Evolutionary conservation across 495 filamentous ascomycete genomes (phyloP).

Genomic region (Platismatia glauca): DNA sequence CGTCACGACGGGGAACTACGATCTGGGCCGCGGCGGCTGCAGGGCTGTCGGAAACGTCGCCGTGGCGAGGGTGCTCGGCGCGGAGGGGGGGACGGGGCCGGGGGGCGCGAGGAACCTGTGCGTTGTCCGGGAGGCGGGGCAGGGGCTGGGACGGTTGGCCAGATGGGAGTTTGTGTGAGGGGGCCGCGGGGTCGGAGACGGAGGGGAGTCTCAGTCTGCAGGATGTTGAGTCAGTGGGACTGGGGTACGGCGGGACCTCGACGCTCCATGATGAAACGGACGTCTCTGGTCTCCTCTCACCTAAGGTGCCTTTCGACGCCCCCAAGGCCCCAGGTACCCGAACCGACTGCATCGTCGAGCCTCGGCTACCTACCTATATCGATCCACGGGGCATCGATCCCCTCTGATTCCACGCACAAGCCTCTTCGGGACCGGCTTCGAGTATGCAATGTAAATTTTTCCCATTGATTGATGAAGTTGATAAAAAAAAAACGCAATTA

Average conservation of each 20-base stretch:
- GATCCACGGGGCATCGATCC: too few species aligned
- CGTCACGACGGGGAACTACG: slow-evolving; percentile 79
- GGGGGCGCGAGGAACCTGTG: slow-evolving; percentile 44
- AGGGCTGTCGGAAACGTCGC: slow-evolving; percentile 67
- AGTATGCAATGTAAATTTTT: neutral
- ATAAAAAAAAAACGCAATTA: neutral
- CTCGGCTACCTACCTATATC: too few species aligned
- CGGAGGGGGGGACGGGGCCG: slow-evolving; percentile 8
- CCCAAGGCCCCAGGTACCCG: too few species aligned
- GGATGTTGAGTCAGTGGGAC: neutral
- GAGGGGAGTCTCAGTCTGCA: neutral
- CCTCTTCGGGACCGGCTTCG: neutral
- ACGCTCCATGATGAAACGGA: too few species aligned
- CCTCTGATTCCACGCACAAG: too few species aligned
- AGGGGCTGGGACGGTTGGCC: slow-evolving; percentile 66
- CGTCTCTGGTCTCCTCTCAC: too few species aligned
- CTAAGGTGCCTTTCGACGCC: too few species aligned
- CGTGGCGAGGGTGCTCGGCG: slow-evolving; percentile 44
- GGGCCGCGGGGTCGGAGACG: fast-evolving
- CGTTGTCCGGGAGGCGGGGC: slow-evolving; percentile 72
- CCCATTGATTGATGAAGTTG: neutral
- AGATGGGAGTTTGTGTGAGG: slow-evolving; percentile 55
- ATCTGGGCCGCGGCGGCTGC: slow-evolving; percentile 65
- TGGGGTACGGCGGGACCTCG: too few species aligned
- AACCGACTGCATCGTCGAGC: too few species aligned